Evolutionary conservation across 2,329 filamentous ascomycete genomes (phyloP), one percentile per base, ranked within the genome.

Genomic region (Aspergillus proliferans): DNA sequence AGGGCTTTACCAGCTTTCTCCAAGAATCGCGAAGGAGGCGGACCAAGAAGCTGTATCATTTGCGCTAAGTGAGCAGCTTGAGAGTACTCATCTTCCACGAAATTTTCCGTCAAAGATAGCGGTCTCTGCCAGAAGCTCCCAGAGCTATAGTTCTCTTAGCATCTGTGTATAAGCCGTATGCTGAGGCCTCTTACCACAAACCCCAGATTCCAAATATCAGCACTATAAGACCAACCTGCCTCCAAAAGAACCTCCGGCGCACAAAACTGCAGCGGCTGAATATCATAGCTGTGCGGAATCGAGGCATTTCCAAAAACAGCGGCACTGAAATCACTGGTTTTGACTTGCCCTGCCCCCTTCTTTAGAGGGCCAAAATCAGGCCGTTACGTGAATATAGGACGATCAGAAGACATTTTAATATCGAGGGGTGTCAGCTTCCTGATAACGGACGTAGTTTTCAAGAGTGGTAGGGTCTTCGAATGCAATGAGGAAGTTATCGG

Each of bases 201-300:
- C 2, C 59, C 63, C 14, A 68, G 47, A 47, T 66, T 67, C 65
- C 64, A 68, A 36, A 68, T 66, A 54, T 67, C 65, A 3, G 61
- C 61, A 38, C 61, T 63, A 51, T 66, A 67, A 3, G 58, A 58
- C 61, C 60, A 67, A 1, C 53, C 56, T 6, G 54, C 55, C 26
- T 59, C 53, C 2, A 67, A 48, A 18, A 67, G 56, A 26, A 68
- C 65, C 47, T 68, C 65, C 5, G 64, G 65, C 4, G 60, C 62
- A 43, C 58, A 60, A 39, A 61, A 66, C 12, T 50, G 52, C 41
- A 60, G 56, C 8, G 62, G 62, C 62, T 81, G 43, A 68, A 78
- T 58, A 63, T 71, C 46, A 62, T 73, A 55, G 68, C 77, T 54
- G 60, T 68, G 54, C 6, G 51, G 52, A n/a, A 49, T 48, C 61